A percentile compares a stretch with the other conserved stretches of the same genome.
These are phyloP conservation scores for Moniliophthora roreri DNA, from an alignment of 1,284 basidiomycete species.

Conservation along the genomic window DNA sequence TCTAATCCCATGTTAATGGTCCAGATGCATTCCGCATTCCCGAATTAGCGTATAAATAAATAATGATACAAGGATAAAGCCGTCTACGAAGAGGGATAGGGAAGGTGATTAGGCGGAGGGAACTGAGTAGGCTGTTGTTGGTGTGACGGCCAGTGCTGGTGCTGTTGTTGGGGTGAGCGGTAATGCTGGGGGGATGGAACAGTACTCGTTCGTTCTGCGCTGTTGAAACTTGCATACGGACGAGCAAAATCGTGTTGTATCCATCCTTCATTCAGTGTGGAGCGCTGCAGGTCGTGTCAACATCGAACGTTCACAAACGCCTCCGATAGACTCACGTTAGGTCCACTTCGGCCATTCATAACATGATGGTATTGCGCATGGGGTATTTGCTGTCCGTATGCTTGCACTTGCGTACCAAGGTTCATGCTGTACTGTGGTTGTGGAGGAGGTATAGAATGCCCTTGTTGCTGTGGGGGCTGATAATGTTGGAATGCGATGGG, in stretches of 20 bases:
- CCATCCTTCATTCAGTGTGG: not conserved
- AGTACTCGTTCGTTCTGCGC: slow-evolving; percentile 9
- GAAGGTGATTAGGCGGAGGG: slow-evolving; percentile 16
- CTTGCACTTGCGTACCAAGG: slow-evolving; percentile 7
- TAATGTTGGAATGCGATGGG: slow-evolving; percentile 47
- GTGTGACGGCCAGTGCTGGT: slow-evolving; percentile 11
- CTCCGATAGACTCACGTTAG: slow-evolving; percentile 4
- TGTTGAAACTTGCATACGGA: not conserved
- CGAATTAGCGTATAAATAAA: slow-evolving; percentile 1
- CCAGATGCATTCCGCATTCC: not conserved
- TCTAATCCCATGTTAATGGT: not conserved
- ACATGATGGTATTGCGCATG: not conserved
- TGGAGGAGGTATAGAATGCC: slow-evolving; percentile 7
- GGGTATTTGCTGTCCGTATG: slow-evolving; percentile 11
- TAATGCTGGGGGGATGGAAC: slow-evolving; percentile 7
- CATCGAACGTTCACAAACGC: too few species aligned
- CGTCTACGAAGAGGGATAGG: slow-evolving; percentile 5
- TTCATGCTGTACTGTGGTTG: slow-evolving; percentile 6
- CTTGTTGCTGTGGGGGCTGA: slow-evolving; percentile 32
- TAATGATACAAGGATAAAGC: slow-evolving; percentile 1
- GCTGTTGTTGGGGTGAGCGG: slow-evolving; percentile 4
- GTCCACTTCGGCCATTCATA: not conserved
- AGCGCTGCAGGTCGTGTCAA: not conserved
- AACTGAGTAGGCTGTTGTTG: slow-evolving; percentile 18
- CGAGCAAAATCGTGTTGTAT: not conserved